Percentiles rank a stretch among this genome's conserved stretches.
These are phyloP conservation scores for Fusarium dlaminii DNA, from an alignment of 2,329 filamentous ascomycete species.

Conservation along the genomic window DNA sequence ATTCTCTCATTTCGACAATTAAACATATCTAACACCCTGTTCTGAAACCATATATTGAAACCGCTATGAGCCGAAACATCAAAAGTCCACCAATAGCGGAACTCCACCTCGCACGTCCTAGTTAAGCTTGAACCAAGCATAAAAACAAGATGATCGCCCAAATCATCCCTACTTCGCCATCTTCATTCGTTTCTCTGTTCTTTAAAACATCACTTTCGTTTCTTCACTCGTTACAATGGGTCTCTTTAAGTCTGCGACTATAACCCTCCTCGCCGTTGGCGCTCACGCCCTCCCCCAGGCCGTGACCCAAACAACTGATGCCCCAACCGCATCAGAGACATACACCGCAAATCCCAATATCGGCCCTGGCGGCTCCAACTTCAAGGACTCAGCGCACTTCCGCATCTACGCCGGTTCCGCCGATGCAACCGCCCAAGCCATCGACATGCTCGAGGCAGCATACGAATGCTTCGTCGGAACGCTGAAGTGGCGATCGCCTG, in stretches of 20 bases:
- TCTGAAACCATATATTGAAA: slow-evolving; percentile 22
- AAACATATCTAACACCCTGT: not conserved
- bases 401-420: slow-evolving; percentile 48
- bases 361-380: slow-evolving; percentile 46
- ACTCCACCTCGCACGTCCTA: not conserved
- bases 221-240: slow-evolving; percentile 21
- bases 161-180: not conserved
- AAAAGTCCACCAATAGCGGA: slow-evolving; percentile 21
- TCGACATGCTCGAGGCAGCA: slow-evolving; percentile 57
- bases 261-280: slow-evolving; percentile 25
- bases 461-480: slow-evolving; percentile 53
- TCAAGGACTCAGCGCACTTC: slow-evolving; percentile 51
- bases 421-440: slow-evolving; percentile 37
- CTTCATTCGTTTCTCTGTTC: not conserved
- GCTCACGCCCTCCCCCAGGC: slow-evolving; percentile 31
- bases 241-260: slow-evolving; percentile 7
- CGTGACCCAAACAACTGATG: not conserved
- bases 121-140: not conserved
- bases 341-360: slow-evolving; percentile 46
- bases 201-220: not conserved
- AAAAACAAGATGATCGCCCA: slow-evolving; percentile 1
- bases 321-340: slow-evolving; percentile 25
- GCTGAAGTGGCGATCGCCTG: slow-evolving; percentile 52
- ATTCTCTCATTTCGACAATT: not conserved
- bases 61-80: not conserved